Evolutionary conservation across 164 flowering plant genomes (phyloP), one percentile per base, ranked within the genome.

Genomic region (Echeveria elegans): DNA sequence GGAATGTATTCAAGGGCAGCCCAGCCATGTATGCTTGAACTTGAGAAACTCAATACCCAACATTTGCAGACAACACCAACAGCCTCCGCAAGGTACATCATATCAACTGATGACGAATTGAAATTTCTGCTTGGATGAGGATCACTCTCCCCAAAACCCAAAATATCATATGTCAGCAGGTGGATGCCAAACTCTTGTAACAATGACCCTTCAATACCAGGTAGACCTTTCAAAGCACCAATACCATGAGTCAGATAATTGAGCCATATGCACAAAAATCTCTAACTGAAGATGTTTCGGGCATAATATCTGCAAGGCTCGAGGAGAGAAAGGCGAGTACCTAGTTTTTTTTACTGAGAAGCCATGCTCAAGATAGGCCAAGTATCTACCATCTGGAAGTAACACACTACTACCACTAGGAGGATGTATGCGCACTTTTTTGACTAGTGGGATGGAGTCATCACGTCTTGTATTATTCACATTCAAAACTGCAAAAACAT

Each of bases 121-220:
- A 89, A 95, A 71, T 83, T 81, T 70, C 99, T 82, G 45, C 68
- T 56, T 1, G 90, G 87, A 81, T 94, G 92, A 72, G 96, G 97
- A 69, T 91, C 97, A 66, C 99, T 94, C 88, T 94, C 97, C 38
- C 99, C 99, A 81, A 94, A 94, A 74, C 99, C 99, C 73, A 97
- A 97, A 78, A 89, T 93, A 81, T 94, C 99, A 81, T 89, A 94
- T 69, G 93, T 85, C 62, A 94, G 70, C 75, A 94, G 77, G 68
- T 89, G 96, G 68, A 89, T 80, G 63, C 97, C 98, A 81, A 78
- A 94, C 73, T 91, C 96, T 75, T 83, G 88, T 48, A 94, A 79
- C 64, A 94, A 73, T 19, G 89, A 75, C 30, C 40, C 74, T 70
- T 82, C 86, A 61, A 91, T 63, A 59, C 97, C 96, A 7, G 95